Percentiles rank a stretch among this genome's conserved stretches.
phyloP scores from a whole-genome alignment of 148 eudicot genomes.

The Rhododendron molle region DNA sequence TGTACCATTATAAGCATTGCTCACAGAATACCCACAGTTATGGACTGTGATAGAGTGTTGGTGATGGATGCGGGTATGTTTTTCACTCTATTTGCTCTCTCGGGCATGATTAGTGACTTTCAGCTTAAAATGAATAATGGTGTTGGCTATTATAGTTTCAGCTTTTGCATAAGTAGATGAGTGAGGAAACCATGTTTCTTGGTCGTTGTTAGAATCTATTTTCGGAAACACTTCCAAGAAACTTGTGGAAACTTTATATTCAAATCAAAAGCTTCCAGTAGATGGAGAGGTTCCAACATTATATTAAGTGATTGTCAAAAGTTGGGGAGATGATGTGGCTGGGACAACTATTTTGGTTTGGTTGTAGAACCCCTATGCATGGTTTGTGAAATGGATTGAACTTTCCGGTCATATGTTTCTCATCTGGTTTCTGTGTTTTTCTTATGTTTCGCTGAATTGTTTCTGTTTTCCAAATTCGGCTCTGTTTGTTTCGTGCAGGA shows the following conservation, averaged over 20 bases:
- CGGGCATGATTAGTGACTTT: neutral
- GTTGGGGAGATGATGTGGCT: too few species aligned
- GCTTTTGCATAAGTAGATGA: neutral
- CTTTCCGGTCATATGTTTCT: neutral
- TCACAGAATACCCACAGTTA: slow-evolving; percentile 49
- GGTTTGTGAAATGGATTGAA: neutral
- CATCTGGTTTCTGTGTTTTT: too few species aligned
- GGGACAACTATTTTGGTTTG: too few species aligned
- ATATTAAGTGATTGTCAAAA: too few species aligned
- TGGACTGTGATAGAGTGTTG: slow-evolving; percentile 40
- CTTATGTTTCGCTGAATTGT: neutral
- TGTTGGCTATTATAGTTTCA: neutral
- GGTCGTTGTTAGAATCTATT: neutral
- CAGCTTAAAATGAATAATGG: neutral
- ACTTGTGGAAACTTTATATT: neutral
- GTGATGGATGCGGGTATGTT: slow-evolving; percentile 40
- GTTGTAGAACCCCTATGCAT: too few species aligned
- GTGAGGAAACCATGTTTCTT: neutral
- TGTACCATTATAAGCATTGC: slow-evolving; percentile 51
- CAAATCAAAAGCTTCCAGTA: too few species aligned
- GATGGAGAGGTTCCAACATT: too few species aligned
- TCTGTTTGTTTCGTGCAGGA: slow-evolving; percentile 13
- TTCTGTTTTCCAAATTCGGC: neutral
- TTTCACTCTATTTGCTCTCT: neutral
- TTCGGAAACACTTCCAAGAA: neutral